A percentile compares a stretch with the other conserved stretches of the same genome.
phyloP scores from a whole-genome alignment of 352 stramenopile genomes.

The Phytopythium aichiense region DNA sequence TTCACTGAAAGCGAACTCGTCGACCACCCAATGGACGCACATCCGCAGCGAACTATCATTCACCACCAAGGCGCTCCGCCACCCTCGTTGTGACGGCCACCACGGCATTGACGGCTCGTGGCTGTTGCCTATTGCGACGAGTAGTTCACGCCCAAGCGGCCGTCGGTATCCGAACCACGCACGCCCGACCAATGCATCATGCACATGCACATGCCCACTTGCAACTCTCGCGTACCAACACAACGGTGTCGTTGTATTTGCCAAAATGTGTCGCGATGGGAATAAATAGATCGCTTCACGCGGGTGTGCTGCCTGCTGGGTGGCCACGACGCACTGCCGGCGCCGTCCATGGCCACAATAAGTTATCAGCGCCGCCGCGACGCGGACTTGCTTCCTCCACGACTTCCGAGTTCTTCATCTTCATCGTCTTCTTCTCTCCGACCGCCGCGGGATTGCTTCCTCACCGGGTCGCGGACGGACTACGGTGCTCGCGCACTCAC shows the following conservation, averaged over 20 bases:
- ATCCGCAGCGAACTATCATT: no score
- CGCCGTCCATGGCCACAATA: background rate
- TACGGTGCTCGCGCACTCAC: background rate
- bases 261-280: background rate
- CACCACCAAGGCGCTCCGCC: no score
- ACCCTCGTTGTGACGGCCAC: no score
- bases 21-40: no score
- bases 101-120: no score
- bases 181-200: no score
- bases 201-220: no score
- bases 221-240: background rate
- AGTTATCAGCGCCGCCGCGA: background rate
- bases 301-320: background rate
- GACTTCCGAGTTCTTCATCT: background rate
- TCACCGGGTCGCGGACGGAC: background rate
- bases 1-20: no score
- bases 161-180: no score
- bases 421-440: background rate
- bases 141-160: no score
- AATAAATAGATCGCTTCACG: slow-evolving; percentile 1
- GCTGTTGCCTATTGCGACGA: no score
- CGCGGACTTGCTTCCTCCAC: background rate
- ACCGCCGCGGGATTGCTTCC: background rate
- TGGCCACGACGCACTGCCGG: background rate
- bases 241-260: background rate